Evolutionary conservation across 139 green algal genomes (phyloP), one percentile per base, ranked within the genome.

Genomic region (Chlamydomonas asymmetrica): DNA sequence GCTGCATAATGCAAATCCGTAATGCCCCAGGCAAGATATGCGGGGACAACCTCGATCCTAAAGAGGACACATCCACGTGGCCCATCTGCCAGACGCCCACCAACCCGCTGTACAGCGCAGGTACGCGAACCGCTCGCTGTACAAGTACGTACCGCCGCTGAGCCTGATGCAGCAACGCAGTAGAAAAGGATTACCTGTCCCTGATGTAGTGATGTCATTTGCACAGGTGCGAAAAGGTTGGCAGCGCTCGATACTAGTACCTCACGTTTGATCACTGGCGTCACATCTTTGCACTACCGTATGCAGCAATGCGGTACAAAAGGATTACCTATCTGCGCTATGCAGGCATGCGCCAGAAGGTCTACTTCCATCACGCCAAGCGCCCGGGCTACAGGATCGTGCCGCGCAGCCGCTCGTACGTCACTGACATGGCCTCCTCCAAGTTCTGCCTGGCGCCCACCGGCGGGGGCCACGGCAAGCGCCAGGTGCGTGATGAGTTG

Each of bases 91-190:
- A 85, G 75, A 85, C 80, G 5, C 25, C 63, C 25, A 70, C 38
- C 37, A 85, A 85, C 70, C 80, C 80, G 29, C 75, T 85, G 4
- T 85, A 85, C 71, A 82, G 74, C 57, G 74, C 80, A 79, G 79
- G 79, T 85, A 41, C 16, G 67, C 57, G 16, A 64, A 57, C 18
- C 22, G 49, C 49, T 57, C n/a, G n/a, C n/a, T n/a, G n/a, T n/a
- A n/a, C n/a, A n/a, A n/a, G n/a, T n/a, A n/a, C n/a, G n/a, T n/a
- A n/a, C n/a, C n/a, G n/a, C n/a, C n/a, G n/a, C n/a, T n/a, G n/a
- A 57, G 49, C 18, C 49, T 57, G 18, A 57, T 22, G n/a, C n/a
- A n/a, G n/a, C n/a, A 57, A 57, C 18, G 49, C 20, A 57, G 49
- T n/a, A 57, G 49, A 57, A n/a, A n/a, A n/a, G n/a, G n/a, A n/a